Percentiles rank a stretch among this genome's conserved stretches.
Conservation (phyloP, 768 basidiomycete genomes). For the Agaricus blazei region DNA sequence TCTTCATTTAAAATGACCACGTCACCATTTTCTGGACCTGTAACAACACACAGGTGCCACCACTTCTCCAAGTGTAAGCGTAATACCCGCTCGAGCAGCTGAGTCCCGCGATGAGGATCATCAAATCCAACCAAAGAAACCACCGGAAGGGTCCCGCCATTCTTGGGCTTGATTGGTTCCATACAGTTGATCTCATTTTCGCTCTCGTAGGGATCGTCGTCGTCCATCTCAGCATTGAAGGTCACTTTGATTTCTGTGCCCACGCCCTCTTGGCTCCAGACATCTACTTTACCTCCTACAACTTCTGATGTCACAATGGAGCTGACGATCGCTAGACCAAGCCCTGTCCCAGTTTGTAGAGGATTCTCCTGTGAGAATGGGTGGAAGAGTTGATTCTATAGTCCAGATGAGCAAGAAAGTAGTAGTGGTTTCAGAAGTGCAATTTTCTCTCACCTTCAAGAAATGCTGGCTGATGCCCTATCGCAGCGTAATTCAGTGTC, state of each 20-base stretch:
- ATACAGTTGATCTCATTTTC: slow-evolving; percentile 28
- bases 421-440: neutral
- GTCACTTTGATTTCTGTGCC: slow-evolving; percentile 91
- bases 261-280: slow-evolving; percentile 84
- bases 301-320: slow-evolving; percentile 84
- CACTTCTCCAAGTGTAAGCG: slow-evolving; percentile 63
- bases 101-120: slow-evolving; percentile 53
- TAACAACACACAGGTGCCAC: slow-evolving; percentile 65
- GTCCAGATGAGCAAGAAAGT: neutral
- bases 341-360: slow-evolving; percentile 85
- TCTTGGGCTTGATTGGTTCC: slow-evolving; percentile 41
- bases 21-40: slow-evolving; percentile 45
- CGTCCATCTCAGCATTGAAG: slow-evolving; percentile 64
- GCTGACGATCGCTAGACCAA: slow-evolving; percentile 93
- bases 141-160: slow-evolving; percentile 34
- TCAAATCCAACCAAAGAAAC: slow-evolving; percentile 76
- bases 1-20: slow-evolving; percentile 85
- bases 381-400: slow-evolving; percentile 88
- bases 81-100: slow-evolving; percentile 60
- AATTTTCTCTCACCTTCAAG: slow-evolving; percentile 52
- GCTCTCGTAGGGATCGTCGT: slow-evolving; percentile 25
- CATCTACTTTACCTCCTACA: slow-evolving; percentile 88
- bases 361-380: slow-evolving; percentile 98
- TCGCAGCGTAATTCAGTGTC: neutral
- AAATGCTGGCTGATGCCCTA: slow-evolving; percentile 92